phyloP scores from a whole-genome alignment of 306 rosid species.

The Dryas alaskensis region DNA sequence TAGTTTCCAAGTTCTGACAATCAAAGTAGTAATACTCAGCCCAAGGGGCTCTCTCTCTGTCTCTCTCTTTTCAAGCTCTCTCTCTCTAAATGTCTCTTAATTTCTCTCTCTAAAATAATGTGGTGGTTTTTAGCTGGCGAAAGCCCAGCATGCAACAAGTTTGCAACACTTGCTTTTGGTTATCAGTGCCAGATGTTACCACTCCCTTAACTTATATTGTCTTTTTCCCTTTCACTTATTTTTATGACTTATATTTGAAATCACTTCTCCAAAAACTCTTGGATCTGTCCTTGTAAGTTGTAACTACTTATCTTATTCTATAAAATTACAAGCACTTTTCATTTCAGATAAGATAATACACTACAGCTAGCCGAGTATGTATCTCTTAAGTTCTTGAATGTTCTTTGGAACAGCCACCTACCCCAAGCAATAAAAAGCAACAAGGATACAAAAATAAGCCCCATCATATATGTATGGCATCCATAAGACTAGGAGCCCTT shows the following conservation, averaged over 20 bases:
- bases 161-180: constrained; percentile 27
- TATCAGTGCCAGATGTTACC: constrained; percentile 28
- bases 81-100: background rate
- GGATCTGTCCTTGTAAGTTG: constrained; percentile 5
- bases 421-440: background rate
- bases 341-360: background rate
- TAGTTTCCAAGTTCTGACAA: background rate
- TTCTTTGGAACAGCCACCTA: too few species aligned
- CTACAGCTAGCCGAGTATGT: too few species aligned
- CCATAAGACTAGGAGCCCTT: background rate
- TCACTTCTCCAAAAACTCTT: background rate
- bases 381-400: too few species aligned
- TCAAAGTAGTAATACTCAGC: background rate
- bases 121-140: constrained; percentile 5
- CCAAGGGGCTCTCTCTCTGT: background rate
- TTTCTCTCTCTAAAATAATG: background rate
- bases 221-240: constrained; percentile 16
- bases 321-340: background rate
- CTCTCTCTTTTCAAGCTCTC: background rate
- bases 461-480: too few species aligned
- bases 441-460: too few species aligned
- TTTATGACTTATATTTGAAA: constrained; percentile 15
- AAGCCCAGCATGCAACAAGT: background rate
- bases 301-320: constrained; percentile 26
- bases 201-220: constrained; percentile 21